phyloP scores from a whole-genome alignment of 371 early-diverging fungal species.

The Nematocida displodere region DNA sequence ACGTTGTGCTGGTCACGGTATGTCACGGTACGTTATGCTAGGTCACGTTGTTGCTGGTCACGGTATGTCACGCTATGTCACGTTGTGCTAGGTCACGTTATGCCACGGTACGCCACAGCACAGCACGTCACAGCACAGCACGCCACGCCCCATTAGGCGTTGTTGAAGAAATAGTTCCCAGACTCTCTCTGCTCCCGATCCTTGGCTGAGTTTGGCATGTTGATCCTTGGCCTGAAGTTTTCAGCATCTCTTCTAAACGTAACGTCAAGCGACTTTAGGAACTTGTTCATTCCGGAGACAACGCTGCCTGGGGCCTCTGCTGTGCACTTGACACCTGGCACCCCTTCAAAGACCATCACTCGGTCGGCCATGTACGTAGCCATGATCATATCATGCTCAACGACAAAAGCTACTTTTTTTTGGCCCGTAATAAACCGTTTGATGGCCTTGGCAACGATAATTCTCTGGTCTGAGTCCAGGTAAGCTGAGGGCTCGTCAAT shows the following conservation, averaged over 20 bases:
- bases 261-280: conserved; percentile 84
- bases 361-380: conserved; percentile 99
- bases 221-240: conserved; percentile 95
- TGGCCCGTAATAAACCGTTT: conserved; percentile 91
- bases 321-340: conserved; percentile 71
- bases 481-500: conserved; percentile 99
- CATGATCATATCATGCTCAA: conserved; percentile 99
- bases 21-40: background rate
- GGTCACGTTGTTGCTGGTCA: background rate
- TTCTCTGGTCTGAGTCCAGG: conserved; percentile 98
- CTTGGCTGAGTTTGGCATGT: conserved; percentile 88
- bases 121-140: background rate
- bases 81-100: too few relatives aligned
- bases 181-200: conserved; percentile 91
- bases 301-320: conserved; percentile 81
- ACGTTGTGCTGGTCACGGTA: too few relatives aligned
- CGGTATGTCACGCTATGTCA: too few relatives aligned
- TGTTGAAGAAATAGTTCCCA: conserved; percentile 78
- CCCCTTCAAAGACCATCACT: conserved; percentile 92
- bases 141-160: background rate
- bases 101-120: too few relatives aligned
- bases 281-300: conserved; percentile 91
- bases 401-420: conserved; percentile 94
- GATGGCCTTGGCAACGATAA: conserved; percentile 94
- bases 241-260: conserved; percentile 97